A percentile compares a stretch with the other conserved stretches of the same genome.
Evolutionary conservation across 2,329 filamentous ascomycete genomes (phyloP).

Genomic region (Aureobasidium uvarum): DNA sequence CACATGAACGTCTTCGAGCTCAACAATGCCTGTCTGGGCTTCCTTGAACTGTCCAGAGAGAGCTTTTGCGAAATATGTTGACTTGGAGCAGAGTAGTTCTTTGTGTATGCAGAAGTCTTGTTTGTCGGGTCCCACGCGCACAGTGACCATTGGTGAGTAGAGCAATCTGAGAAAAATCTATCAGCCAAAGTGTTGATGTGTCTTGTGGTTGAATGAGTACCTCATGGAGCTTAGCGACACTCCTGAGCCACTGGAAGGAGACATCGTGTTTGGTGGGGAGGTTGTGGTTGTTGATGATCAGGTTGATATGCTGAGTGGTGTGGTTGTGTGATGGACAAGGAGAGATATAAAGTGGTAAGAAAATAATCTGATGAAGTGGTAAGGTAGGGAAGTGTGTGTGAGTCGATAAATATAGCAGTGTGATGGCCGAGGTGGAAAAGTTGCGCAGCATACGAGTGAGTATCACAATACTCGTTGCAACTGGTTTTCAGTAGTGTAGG

Average conservation of each 20-base stretch:
- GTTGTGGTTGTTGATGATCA: not conserved
- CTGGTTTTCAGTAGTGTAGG: too few relatives aligned
- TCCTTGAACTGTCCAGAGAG: not conserved
- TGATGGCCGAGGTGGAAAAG: too few relatives aligned
- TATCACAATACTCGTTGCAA: not conserved
- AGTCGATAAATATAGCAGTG: not conserved
- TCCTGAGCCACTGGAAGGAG: not conserved
- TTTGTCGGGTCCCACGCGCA: not conserved
- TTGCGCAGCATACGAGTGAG: not conserved
- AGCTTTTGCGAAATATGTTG: conserved; percentile 10
- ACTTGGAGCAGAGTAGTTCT: not conserved
- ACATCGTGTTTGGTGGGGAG: not conserved
- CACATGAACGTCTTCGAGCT: not conserved
- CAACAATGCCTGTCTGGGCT: not conserved
- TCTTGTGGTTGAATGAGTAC: not conserved
- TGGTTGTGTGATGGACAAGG: not conserved
- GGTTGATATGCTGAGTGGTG: not conserved
- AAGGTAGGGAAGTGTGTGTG: not conserved
- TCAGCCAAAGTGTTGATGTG: not conserved
- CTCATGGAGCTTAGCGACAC: not conserved
- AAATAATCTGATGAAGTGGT: not conserved
- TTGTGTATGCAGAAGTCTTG: conserved; percentile 11
- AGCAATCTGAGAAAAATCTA: not conserved
- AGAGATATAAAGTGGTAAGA: not conserved
- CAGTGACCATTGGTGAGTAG: conserved; percentile 1